Percentiles rank a stretch among this genome's conserved stretches.
These are phyloP conservation scores for Gonapodya sp. DNA, from an alignment of 192 early-diverging fungal genomes.

Conservation along the genomic window DNA sequence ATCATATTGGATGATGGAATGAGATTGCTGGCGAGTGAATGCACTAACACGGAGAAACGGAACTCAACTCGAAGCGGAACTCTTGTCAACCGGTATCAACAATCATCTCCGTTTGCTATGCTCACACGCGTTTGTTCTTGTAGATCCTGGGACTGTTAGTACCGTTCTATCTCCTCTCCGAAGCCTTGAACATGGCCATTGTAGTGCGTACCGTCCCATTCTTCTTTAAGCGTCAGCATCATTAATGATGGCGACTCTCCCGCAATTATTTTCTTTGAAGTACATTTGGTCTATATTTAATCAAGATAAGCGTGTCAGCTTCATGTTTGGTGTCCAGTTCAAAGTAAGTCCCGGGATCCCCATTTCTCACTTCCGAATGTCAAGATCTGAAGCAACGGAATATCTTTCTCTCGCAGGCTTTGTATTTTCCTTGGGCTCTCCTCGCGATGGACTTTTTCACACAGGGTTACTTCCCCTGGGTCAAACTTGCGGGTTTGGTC, in stretches of 20 bases:
- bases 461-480: constrained; percentile 29
- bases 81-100: too few species aligned
- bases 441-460: constrained; percentile 43
- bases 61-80: too few species aligned
- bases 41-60: too few species aligned
- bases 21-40: too few species aligned
- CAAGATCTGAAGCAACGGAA: not conserved
- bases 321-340: constrained; percentile 67
- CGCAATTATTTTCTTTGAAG: too few species aligned
- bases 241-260: not conserved
- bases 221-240: not conserved
- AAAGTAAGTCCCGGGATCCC: constrained; percentile 25
- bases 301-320: constrained; percentile 42
- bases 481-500: constrained; percentile 52
- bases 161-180: constrained; percentile 25
- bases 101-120: too few species aligned
- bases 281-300: constrained; percentile 69
- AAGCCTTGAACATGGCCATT: constrained; percentile 48
- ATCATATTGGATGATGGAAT: not conserved
- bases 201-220: constrained; percentile 11
- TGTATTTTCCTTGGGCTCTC: constrained; percentile 69
- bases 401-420: constrained; percentile 29
- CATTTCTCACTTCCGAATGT: constrained; percentile 18
- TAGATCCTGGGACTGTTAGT: constrained; percentile 21
- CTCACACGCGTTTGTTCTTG: too few species aligned